Evolutionary conservation across 2,329 filamentous ascomycete species (phyloP), one percentile per base, ranked within the genome.

Genomic region (Harringtonia lauricola): DNA sequence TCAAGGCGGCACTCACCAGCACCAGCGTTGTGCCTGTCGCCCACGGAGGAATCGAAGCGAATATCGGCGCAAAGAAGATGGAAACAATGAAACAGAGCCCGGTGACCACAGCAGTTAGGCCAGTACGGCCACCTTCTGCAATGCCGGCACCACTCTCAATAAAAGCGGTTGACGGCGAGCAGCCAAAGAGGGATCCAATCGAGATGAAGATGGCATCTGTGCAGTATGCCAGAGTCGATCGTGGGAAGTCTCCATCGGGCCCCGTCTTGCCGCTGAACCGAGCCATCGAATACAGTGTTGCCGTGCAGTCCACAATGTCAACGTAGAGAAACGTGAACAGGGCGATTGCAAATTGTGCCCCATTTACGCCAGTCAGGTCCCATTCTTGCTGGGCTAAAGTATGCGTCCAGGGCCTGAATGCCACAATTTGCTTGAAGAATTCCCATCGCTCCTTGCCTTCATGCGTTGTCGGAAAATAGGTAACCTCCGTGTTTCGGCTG

Each of bases 201-300:
- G 81, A 83, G 50, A 87, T 85, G 47, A 79, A 80, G 14, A 79
- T 61, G 1, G 83, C 82, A 51, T 88, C 83, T 4, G 75, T 77
- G 52, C 74, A 82, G 59, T 86, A 88, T 2, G 88, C 88, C 28
- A 90, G 64, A 1, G 87, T 86, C 2, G 84, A 89, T 34, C 86
- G 81, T 42, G 89, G 86, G 49, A 95, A 95, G 58, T 94, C 86
- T n/a, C 81, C 78, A 2, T 82, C 77, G 17, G 51, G 47, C 4
- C 51, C 72, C 62, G 55, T 81, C 71, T 51, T 83, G 51, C 53
- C 54, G 48, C 76, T 80, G 63, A 86, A 86, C 19, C 81, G 79
- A 2, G 83, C 83, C 83, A 88, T 87, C n/a, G 81, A 83, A 63
- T 86, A 87, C 31, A 87, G 64, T 1, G 83, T 87, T 35, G 82